Conservation (phyloP, 2,329 filamentous ascomycete genomes). For the Fusarium haematococcum region DNA sequence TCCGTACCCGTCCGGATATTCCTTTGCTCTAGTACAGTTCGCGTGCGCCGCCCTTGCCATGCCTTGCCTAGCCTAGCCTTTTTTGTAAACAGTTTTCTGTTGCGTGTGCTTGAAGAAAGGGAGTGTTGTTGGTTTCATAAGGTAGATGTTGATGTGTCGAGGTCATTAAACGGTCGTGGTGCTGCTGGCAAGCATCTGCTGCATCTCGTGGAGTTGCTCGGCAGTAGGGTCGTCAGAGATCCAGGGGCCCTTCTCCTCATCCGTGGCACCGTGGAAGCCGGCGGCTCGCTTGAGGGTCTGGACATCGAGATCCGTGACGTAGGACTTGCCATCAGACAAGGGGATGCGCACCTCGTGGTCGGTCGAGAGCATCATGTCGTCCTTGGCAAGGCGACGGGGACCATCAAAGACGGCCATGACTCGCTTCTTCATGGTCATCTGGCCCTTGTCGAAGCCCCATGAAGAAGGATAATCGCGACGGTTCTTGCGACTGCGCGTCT, state of each 20-base stretch:
- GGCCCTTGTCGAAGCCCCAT: conserved; percentile 91
- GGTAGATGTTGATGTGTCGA: conserved; percentile 1
- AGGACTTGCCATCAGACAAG: conserved; percentile 79
- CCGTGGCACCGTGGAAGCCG: conserved; percentile 81
- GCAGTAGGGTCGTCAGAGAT: conserved; percentile 77
- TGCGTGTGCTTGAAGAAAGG: conserved; percentile 24
- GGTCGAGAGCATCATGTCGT: conserved; percentile 98
- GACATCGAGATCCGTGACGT: conserved; percentile 93
- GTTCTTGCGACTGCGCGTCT: conserved; percentile 83
- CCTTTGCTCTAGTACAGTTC: conserved; percentile 42
- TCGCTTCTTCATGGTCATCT: conserved; percentile 99
- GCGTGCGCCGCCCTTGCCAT: conserved; percentile 41
- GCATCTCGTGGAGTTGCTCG: conserved; percentile 71
- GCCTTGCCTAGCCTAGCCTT: conserved; percentile 41
- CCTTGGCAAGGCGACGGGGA: conserved; percentile 88
- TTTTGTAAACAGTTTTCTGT: conserved; percentile 24
- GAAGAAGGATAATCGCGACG: conserved; percentile 92
- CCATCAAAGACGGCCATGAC: conserved; percentile 95
- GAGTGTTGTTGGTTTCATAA: conserved; percentile 13
- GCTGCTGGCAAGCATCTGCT: conserved; percentile 58
- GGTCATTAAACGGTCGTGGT: conserved; percentile 32
- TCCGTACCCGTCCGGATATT: conserved; percentile 17
- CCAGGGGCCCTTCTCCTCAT: conserved; percentile 91
- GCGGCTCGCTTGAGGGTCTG: conserved; percentile 90
- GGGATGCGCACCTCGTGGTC: conserved; percentile 93